phyloP scores from a whole-genome alignment of 2,329 filamentous ascomycete species.

The Eurotiales sp. region DNA sequence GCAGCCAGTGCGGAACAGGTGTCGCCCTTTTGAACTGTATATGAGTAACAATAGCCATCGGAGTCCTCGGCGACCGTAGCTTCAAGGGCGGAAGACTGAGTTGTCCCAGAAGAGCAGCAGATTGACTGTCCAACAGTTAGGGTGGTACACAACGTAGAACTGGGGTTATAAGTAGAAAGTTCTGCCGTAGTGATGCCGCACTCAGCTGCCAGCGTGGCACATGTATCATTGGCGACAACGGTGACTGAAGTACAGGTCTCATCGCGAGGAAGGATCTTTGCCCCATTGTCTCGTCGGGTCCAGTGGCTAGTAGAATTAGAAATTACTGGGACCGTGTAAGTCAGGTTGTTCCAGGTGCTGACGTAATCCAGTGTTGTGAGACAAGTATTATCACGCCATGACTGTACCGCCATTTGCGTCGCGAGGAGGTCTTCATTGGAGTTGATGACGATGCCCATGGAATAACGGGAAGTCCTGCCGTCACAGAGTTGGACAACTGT shows the following conservation, averaged over 20 bases:
- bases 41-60: not conserved
- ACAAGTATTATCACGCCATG: not conserved
- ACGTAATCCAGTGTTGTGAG: not conserved
- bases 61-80: not conserved
- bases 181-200: slow-evolving; percentile 39
- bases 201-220: slow-evolving; percentile 32
- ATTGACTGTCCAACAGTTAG: not conserved
- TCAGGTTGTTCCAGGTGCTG: not conserved
- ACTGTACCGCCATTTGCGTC: not conserved
- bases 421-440: not conserved
- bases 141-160: slow-evolving; percentile 21
- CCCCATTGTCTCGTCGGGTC: too few species aligned
- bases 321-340: not conserved
- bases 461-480: not conserved
- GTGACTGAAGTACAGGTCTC: slow-evolving; percentile 13
- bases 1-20: not conserved
- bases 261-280: too few species aligned
- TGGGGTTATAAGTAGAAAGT: slow-evolving; percentile 40
- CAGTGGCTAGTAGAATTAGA: not conserved
- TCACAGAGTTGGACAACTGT: not conserved
- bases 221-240: slow-evolving; percentile 36
- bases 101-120: too few species aligned
- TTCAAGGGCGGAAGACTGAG: not conserved
- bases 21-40: not conserved
- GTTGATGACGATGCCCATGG: not conserved